Conservation (phyloP, 352 stramenopile genomes). For the Globisporangium orthogonon region DNA sequence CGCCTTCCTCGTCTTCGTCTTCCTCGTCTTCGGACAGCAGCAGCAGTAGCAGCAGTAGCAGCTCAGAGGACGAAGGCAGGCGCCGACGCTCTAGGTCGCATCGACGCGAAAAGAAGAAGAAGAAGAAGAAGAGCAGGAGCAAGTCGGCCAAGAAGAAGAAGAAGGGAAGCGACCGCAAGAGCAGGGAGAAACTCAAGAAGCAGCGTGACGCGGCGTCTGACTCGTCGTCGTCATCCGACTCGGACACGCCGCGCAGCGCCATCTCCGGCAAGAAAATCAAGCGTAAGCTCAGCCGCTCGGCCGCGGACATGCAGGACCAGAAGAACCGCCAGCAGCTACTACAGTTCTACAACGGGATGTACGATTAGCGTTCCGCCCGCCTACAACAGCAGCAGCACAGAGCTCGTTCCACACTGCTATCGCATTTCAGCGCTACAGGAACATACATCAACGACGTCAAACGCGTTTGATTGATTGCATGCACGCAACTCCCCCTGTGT, state of each 20-base stretch:
- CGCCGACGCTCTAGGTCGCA: neutral
- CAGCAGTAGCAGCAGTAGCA: neutral
- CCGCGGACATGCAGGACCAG: constrained; percentile 52
- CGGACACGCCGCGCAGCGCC: constrained; percentile 64
- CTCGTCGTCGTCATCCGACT: constrained; percentile 24
- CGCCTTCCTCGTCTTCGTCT: constrained; percentile 9
- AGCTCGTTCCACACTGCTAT: neutral
- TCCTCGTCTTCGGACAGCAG: neutral
- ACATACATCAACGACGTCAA: neutral
- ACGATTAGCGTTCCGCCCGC: constrained; percentile 32
- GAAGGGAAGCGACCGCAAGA: constrained; percentile 23
- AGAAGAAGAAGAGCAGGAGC: constrained; percentile 26
- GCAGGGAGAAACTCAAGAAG: constrained; percentile 30
- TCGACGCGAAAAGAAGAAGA: constrained; percentile 13
- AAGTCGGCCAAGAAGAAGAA: constrained; percentile 40
- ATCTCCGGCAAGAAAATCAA: constrained; percentile 88
- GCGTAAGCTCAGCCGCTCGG: constrained; percentile 56
- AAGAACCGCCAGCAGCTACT: constrained; percentile 75
- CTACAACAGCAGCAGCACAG: neutral
- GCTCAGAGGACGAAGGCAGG: neutral
- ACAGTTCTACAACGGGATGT: constrained; percentile 87
- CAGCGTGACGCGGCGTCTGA: constrained; percentile 14
- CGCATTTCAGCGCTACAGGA: neutral
- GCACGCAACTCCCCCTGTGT: neutral
- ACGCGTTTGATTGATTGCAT: neutral